A percentile compares a stretch with the other conserved stretches of the same genome.
Evolutionary conservation across 2,329 filamentous ascomycete species (phyloP).

Genomic region (Keithomyces neogunnii): DNA sequence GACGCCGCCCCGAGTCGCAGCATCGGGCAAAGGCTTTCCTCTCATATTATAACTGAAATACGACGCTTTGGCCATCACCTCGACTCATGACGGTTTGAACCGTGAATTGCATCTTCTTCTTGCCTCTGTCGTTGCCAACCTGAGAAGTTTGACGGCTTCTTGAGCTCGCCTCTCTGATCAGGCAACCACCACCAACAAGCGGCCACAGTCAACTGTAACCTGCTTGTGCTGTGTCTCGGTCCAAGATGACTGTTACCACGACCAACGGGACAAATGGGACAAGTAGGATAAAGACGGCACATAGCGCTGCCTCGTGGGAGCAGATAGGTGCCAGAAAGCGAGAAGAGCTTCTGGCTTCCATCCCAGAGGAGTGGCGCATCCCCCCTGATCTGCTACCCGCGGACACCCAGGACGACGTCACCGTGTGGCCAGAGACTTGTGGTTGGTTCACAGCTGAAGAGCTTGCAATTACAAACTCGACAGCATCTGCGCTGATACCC

Average conservation of each 20-base stretch:
- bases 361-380: constrained; percentile 51
- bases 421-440: constrained; percentile 43
- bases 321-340: constrained; percentile 33
- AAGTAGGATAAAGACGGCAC: neutral
- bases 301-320: constrained; percentile 27
- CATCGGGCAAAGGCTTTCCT: no score
- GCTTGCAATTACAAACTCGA: constrained; percentile 37
- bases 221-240: no score
- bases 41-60: no score
- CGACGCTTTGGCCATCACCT: no score
- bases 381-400: constrained; percentile 44
- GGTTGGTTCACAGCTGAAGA: constrained; percentile 49
- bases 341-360: constrained; percentile 33
- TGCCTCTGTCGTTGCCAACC: neutral
- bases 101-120: neutral
- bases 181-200: no score
- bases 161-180: no score
- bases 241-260: neutral
- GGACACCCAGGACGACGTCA: constrained; percentile 46
- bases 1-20: no score
- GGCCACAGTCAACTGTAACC: no score
- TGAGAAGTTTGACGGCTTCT: neutral
- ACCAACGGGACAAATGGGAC: neutral
- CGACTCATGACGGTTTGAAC: neutral
- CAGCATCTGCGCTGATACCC: constrained; percentile 30